phyloP scores from a whole-genome alignment of 1,139 yeast genomes.

The Candida glucosophila region DNA sequence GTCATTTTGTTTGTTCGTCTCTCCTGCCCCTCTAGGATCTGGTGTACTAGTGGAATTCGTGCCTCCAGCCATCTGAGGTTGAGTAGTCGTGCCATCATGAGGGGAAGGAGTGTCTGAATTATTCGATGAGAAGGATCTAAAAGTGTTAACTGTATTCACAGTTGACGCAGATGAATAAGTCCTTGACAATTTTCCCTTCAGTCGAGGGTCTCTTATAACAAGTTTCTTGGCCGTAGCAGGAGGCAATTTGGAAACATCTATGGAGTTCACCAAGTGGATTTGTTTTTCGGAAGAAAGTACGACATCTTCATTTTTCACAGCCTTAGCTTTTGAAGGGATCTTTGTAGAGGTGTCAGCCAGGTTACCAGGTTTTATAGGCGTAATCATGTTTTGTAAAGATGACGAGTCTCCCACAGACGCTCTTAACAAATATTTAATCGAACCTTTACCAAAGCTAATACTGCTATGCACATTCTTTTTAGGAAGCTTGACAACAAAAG shows the following conservation, averaged over 20 bases:
- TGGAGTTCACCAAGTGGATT: conserved; percentile 59
- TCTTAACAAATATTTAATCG: conserved; percentile 58
- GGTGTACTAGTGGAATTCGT: conserved; percentile 1
- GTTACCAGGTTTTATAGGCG: conserved; percentile 5
- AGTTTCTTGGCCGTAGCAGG: conserved; percentile 61
- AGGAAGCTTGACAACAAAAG: conserved; percentile 75
- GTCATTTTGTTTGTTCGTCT: conserved; percentile 13
- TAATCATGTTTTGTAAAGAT: conserved; percentile 10
- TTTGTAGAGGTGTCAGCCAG: conserved; percentile 5
- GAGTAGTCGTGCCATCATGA: no score
- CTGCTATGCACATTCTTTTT: conserved; percentile 63
- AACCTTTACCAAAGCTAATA: conserved; percentile 78
- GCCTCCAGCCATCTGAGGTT: no score
- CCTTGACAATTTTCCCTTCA: conserved; percentile 21
- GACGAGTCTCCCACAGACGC: conserved; percentile 31
- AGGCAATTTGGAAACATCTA: conserved; percentile 61
- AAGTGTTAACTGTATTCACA: conserved; percentile 29
- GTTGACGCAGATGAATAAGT: conserved; percentile 49
- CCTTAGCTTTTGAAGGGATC: conserved; percentile 14
- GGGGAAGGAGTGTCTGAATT: no score
- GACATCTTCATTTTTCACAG: conserved; percentile 18
- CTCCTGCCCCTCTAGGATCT: conserved; percentile 1
- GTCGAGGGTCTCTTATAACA: conserved; percentile 43
- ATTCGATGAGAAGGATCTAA: conserved; percentile 26
- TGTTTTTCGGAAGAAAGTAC: conserved; percentile 43